Evolutionary conservation across 495 filamentous ascomycete species (phyloP), one percentile per base, ranked within the genome.

Genomic region (Penicillium antarcticum): DNA sequence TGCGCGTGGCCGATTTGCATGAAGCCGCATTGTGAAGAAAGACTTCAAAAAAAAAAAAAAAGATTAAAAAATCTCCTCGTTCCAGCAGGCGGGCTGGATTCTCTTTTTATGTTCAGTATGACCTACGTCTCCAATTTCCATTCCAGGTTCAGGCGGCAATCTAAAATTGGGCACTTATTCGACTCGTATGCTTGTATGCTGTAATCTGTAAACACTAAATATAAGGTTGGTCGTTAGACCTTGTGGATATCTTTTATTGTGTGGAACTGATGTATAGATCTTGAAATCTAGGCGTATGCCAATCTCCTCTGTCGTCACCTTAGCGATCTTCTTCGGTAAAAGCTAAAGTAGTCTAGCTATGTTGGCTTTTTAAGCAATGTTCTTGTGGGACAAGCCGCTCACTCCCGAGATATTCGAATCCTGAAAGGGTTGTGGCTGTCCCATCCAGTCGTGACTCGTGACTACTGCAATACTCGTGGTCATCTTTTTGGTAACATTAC

Each of bases 51-150:
- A 71, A 67, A 62, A n/a, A 62, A 69, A 62, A 69, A 69, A 68
- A 73, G 67, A 56, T 63, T 65, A 56, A 57, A 67, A 68, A 67
- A 72, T 67, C 69, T 71, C 68, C 68, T 69, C 58, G 58, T 62
- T 60, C 60, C 61, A 69, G 63, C 65, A 53, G 51, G 48, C 57
- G 55, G 54, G 67, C 66, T 68, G 66, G 62, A 62, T 61, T 57
- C 45, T 55, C 38, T 67, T 69, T 23, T 72, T 52, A 74, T 72
- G 69, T 71, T 67, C 56, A 71, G 67, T 71, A 72, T 63, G 71
- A 71, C 62, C 58, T 71, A 68, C 52, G 57, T 58, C 53, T 61
- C 56, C 62, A 59, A 65, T 65, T 65, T 65, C 63, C 61, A 69
- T 66, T 66, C 63, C 62, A 70, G 63, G 65, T 67, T 69, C 58